Conservation (phyloP, 371 early-diverging fungal genomes). For the Mucor circinelloides region DNA sequence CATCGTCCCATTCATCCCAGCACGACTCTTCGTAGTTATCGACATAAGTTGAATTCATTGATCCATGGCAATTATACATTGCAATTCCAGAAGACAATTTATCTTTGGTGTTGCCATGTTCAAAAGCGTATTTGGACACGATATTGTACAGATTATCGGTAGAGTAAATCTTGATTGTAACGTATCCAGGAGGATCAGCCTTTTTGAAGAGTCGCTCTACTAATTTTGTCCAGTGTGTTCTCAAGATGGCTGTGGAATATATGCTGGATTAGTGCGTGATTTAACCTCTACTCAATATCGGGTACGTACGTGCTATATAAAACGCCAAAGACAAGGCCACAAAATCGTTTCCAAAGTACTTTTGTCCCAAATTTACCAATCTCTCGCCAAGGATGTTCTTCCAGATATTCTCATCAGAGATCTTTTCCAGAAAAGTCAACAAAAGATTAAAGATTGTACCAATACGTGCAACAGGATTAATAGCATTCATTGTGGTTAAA, state of each 20-base stretch:
- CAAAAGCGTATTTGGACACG: conserved; percentile 13
- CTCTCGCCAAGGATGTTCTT: conserved; percentile 33
- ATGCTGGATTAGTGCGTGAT: neutral
- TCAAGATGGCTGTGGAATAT: conserved; percentile 28
- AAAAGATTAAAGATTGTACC: conserved; percentile 17
- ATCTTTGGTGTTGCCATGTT: conserved; percentile 3
- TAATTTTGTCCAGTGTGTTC: conserved; percentile 29
- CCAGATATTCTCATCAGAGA: conserved; percentile 38
- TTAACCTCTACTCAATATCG: neutral
- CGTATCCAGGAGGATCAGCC: neutral
- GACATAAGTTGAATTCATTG: conserved; percentile 14
- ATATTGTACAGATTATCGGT: conserved; percentile 25
- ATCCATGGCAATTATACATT: conserved; percentile 6
- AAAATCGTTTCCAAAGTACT: conserved; percentile 46
- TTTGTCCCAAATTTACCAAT: conserved; percentile 29
- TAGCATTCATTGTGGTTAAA: conserved; percentile 1
- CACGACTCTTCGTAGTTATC: conserved; percentile 26
- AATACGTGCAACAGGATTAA: conserved; percentile 6
- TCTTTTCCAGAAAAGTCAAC: conserved; percentile 30
- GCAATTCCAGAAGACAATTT: conserved; percentile 21
- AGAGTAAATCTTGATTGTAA: conserved; percentile 14
- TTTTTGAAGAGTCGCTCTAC: conserved; percentile 11
- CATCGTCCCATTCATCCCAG: conserved; percentile 4
- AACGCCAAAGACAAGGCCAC: conserved; percentile 34
- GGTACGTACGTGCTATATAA: conserved; percentile 35